Conservation (phyloP, 23 red algal genomes). For the Gracilaria domingensis region DNA sequence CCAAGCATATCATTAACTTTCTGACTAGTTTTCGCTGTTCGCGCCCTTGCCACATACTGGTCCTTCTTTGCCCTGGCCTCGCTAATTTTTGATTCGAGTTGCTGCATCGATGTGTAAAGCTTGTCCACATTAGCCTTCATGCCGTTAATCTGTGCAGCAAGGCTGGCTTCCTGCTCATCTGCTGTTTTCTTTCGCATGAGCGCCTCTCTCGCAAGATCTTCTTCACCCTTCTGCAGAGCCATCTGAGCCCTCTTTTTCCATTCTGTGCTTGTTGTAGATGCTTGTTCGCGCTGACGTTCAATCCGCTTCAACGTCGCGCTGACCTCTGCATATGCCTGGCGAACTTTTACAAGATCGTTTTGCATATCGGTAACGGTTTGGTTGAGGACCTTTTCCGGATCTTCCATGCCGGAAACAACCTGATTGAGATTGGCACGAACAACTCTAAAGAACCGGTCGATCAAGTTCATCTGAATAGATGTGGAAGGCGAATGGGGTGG, state of each 20-base stretch:
- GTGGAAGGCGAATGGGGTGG: background rate
- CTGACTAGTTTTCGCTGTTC: constrained; percentile 93
- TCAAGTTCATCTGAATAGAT: constrained; percentile 89
- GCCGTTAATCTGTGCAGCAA: constrained; percentile 72
- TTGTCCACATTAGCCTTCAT: constrained; percentile 92
- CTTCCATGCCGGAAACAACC: constrained; percentile 93
- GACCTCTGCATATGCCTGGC: constrained; percentile 99
- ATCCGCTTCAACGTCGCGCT: constrained; percentile 89
- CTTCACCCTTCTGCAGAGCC: constrained; percentile 96
- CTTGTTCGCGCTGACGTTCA: constrained; percentile 94
- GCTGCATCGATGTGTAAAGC: constrained; percentile 91
- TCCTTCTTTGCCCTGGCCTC: constrained; percentile 98
- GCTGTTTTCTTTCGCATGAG: constrained; percentile 84
- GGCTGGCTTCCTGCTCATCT: constrained; percentile 82
- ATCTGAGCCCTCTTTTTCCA: constrained; percentile 98
- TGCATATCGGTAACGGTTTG: constrained; percentile 97
- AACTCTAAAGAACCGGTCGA: constrained; percentile 94
- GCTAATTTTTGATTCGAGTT: constrained; percentile 90
- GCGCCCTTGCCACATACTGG: constrained; percentile 90
- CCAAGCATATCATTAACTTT: constrained; percentile 99
- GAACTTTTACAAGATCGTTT: constrained; percentile 89
- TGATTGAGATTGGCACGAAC: constrained; percentile 93
- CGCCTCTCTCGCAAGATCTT: constrained; percentile 95
- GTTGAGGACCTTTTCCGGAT: constrained; percentile 96
- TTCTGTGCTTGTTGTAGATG: constrained; percentile 77